A percentile compares a stretch with the other conserved stretches of the same genome.
Evolutionary conservation across 1,139 yeast genomes (phyloP).

Genomic region (Candida tropicalis): DNA sequence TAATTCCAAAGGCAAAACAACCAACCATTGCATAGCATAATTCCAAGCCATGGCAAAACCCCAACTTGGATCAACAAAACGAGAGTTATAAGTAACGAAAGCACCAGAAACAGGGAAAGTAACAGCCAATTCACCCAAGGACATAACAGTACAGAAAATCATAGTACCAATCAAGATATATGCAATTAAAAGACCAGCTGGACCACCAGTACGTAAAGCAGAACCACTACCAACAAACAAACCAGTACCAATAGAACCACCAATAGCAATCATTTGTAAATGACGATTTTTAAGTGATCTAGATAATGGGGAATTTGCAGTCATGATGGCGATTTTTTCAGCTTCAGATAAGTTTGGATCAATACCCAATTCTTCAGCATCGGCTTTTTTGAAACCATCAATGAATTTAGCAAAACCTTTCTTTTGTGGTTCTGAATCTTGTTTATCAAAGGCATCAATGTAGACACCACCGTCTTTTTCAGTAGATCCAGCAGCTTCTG

Average conservation of each 20-base stretch:
- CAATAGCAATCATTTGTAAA: conserved; percentile 84
- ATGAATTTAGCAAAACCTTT: conserved; percentile 45
- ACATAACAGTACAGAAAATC: conserved; percentile 68
- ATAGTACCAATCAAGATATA: conserved; percentile 47
- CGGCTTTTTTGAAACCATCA: conserved; percentile 61
- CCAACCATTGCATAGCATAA: conserved; percentile 44
- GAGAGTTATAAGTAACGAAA: conserved; percentile 64
- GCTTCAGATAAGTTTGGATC: conserved; percentile 69
- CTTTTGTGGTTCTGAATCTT: conserved; percentile 27
- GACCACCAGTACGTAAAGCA: conserved; percentile 64
- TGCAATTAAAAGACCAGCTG: conserved; percentile 72
- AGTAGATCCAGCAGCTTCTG: conserved; percentile 37
- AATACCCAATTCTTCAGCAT: conserved; percentile 51
- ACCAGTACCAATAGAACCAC: conserved; percentile 87
- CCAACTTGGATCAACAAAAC: conserved; percentile 68
- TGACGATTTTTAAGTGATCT: conserved; percentile 65
- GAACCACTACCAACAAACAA: conserved; percentile 69
- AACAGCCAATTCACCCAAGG: conserved; percentile 72
- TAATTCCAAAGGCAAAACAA: conserved; percentile 40
- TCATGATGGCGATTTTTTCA: conserved; percentile 66
- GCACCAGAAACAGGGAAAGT: conserved; percentile 78
- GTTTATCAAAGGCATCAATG: conserved; percentile 43
- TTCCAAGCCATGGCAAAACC: conserved; percentile 68
- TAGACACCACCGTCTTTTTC: conserved; percentile 48
- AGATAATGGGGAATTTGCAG: conserved; percentile 72